Evolutionary conservation across 139 green algal genomes (phyloP), one percentile per base, ranked within the genome.

Genomic region (Chlorella sp.): DNA sequence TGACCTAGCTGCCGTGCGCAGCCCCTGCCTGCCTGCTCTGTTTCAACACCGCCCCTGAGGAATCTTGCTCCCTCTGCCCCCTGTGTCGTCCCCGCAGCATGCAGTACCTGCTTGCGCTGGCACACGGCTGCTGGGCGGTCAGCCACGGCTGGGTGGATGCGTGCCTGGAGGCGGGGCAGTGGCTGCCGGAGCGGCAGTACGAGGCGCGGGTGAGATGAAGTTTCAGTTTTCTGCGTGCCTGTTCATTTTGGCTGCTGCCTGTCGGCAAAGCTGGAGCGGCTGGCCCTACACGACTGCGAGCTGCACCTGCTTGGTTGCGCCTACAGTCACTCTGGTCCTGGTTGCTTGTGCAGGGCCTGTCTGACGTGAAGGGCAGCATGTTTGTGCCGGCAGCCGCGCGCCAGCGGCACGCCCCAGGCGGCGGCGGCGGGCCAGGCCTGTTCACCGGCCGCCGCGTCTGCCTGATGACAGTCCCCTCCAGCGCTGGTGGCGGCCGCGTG

Each of bases 111-210:
- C 73, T 69, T 36, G 88, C 58, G 1, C 60, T 91, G 64, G 87
- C 87, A 43, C 48, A 38, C n/a, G 88, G 88, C 19, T 88, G 84
- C 77, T 91, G 88, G 87, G 41, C 91, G 34, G 67, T 92, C n/a
- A 44, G 51, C 32, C 68, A 69, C 62, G 62, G 68, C 46, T 92
- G 87, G 87, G 16, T 92, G 54, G 80, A 84, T 11, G 88, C 87
- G 32, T 92, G 83, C 72, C 32, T 87, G 48, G 40, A 64, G 13
- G 76, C 77, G 32, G 78, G 83, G 13, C 6, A 36, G 20, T 88
- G 86, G 82, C 44, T 90, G 56, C 43, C 65, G 16, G 88, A 92
- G 83, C 30, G 36, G 0, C n/a, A 26, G 24, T 89, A 83, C 48
- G 76, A 91, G 68, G 87, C 91, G 1, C 38, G 65, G 79, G 88